Percentiles rank a stretch among this genome's conserved stretches.
These are phyloP conservation scores for Botryotinia convoluta DNA, from an alignment of 2,329 filamentous ascomycete species.

Conservation along the genomic window DNA sequence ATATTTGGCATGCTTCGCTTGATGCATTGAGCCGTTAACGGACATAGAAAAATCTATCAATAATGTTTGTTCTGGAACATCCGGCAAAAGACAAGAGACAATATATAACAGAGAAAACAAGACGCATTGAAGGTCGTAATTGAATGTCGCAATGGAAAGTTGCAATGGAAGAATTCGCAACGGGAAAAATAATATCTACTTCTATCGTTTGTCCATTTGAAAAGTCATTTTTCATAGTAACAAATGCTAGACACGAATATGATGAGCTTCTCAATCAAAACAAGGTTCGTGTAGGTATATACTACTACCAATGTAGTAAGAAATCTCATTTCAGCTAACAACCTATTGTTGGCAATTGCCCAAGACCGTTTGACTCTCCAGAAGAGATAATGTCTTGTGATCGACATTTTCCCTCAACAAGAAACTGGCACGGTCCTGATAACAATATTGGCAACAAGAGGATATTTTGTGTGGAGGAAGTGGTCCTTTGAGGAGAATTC, in stretches of 20 bases:
- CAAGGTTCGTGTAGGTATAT: not conserved
- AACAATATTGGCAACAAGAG: constrained; percentile 8
- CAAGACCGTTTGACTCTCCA: not conserved
- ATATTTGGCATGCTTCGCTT: constrained; percentile 28
- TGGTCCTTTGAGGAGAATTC: not conserved
- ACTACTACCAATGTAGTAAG: constrained; percentile 12
- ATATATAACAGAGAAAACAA: not conserved
- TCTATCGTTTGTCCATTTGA: not conserved
- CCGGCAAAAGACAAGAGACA: constrained; percentile 3
- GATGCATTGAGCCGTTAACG: constrained; percentile 32
- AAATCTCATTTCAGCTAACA: not conserved
- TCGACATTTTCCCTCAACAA: not conserved
- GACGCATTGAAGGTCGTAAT: not conserved
- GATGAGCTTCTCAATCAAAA: not conserved
- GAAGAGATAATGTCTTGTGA: constrained; percentile 15
- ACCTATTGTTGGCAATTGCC: not conserved
- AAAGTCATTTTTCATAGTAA: not conserved
- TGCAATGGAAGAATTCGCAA: not conserved
- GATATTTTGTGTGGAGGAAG: not conserved
- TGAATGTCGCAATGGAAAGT: not conserved
- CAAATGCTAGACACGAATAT: not conserved
- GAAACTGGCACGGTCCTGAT: constrained; percentile 3
- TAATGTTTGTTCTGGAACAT: not conserved
- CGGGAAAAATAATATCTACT: not conserved
- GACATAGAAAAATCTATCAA: constrained; percentile 25